Evolutionary conservation across 306 rosid species (phyloP).

Genomic region (Arachis stenosperma): DNA sequence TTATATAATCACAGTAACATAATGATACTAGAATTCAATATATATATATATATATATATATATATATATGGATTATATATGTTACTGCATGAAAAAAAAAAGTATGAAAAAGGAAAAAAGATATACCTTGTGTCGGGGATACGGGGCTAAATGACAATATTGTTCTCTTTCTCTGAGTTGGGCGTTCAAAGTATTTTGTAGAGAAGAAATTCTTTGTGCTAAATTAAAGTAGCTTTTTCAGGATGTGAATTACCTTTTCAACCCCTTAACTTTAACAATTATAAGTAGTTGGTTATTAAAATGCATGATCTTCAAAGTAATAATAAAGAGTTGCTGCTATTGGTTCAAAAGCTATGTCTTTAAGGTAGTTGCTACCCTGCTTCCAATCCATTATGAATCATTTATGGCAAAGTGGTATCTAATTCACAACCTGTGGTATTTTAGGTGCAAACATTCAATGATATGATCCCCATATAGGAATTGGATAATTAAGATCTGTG

Average conservation of each 20-base stretch:
- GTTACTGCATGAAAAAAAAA: slow-evolving; percentile 48
- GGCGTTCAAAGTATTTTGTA: slow-evolving; percentile 43
- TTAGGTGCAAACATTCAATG: slow-evolving; percentile 32
- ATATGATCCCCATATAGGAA: slow-evolving; percentile 22
- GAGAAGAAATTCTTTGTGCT: slow-evolving; percentile 24
- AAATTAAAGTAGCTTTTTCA: slow-evolving; percentile 39
- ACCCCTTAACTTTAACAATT: not conserved
- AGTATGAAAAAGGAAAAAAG: no score
- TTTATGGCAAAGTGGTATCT: slow-evolving; percentile 23
- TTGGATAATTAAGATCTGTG: no score
- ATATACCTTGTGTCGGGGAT: slow-evolving; percentile 62
- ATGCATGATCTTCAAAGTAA: slow-evolving; percentile 9
- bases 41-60: no score
- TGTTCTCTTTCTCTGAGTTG: slow-evolving; percentile 27
- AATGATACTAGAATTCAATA: no score
- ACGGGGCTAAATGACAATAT: slow-evolving; percentile 60
- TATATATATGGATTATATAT: not conserved
- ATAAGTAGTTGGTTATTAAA: not conserved
- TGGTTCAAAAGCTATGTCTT: slow-evolving; percentile 22
- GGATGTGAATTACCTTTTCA: slow-evolving; percentile 13
- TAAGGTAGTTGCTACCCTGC: slow-evolving; percentile 24
- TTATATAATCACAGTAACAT: no score
- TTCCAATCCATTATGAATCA: slow-evolving; percentile 30
- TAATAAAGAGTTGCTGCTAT: not conserved
- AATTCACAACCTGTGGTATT: slow-evolving; percentile 6